Percentiles rank a stretch among this genome's conserved stretches.
phyloP scores from a whole-genome alignment of 306 rosid species.

The Dryas drummondii region DNA sequence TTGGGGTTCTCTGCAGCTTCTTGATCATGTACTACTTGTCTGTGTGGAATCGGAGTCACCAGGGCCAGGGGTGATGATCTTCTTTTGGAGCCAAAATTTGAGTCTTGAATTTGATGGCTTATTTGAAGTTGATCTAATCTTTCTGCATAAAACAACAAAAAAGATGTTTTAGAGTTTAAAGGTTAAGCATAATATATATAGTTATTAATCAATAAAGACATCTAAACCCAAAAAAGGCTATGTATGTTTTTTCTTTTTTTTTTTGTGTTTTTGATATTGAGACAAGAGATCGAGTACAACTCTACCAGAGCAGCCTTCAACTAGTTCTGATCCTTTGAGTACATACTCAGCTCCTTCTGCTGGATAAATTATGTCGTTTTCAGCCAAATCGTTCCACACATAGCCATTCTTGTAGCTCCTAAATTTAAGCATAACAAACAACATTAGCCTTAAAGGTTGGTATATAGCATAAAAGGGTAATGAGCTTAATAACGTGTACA shows the following conservation, averaged over 20 bases:
- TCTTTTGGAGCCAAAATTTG: constrained; percentile 21
- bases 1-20: constrained; percentile 25
- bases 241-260: too few species aligned
- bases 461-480: background rate
- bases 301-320: constrained; percentile 52
- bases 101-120: constrained; percentile 32
- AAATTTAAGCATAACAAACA: background rate
- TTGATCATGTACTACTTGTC: constrained; percentile 22
- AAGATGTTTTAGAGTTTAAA: background rate
- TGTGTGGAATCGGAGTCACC: constrained; percentile 25
- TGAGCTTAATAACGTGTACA: background rate
- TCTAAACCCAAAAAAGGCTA: background rate
- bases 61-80: constrained; percentile 25
- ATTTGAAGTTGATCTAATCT: constrained; percentile 51
- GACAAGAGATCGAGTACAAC: constrained; percentile 2
- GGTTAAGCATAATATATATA: too few species aligned
- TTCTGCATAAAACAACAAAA: constrained; percentile 32
- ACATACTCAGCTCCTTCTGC: constrained; percentile 86
- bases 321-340: constrained; percentile 80
- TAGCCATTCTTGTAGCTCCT: constrained; percentile 86
- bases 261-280: background rate
- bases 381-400: constrained; percentile 83
- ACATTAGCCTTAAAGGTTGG: background rate
- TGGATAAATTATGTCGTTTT: constrained; percentile 58
- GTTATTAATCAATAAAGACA: background rate